phyloP scores from a whole-genome alignment of 108 stramenopile genomes.

The Licmophora abbreviata region DNA sequence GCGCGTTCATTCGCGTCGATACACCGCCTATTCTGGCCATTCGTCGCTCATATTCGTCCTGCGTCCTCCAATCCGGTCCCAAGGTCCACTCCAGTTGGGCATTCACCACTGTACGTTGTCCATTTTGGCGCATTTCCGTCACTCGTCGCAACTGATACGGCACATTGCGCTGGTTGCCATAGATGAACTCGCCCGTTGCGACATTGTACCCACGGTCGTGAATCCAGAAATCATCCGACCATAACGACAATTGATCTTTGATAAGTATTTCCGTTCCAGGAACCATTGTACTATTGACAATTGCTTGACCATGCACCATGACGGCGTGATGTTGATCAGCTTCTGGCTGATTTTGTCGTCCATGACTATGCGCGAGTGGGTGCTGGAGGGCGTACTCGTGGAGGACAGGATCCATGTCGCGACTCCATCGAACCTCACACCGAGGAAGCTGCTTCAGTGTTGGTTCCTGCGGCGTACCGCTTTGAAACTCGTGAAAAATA shows the following conservation, averaged over 20 bases:
- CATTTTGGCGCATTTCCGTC: not conserved
- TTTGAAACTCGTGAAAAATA: slow-evolving; percentile 18
- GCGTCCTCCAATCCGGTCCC: slow-evolving; percentile 42
- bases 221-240: slow-evolving; percentile 71
- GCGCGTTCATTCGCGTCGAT: not conserved
- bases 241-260: slow-evolving; percentile 69
- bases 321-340: slow-evolving; percentile 41
- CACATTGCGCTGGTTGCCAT: slow-evolving; percentile 69
- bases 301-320: slow-evolving; percentile 73
- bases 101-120: slow-evolving; percentile 20
- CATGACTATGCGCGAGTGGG: not conserved
- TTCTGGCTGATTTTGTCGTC: slow-evolving; percentile 4
- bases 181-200: slow-evolving; percentile 46
- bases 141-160: slow-evolving; percentile 77
- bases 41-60: slow-evolving; percentile 33
- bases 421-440: slow-evolving; percentile 70
- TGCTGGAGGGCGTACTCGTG: slow-evolving; percentile 41
- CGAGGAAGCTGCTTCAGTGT: slow-evolving; percentile 11
- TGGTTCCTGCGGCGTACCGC: not conserved
- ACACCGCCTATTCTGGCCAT: slow-evolving; percentile 40
- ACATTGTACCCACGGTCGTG: slow-evolving; percentile 81
- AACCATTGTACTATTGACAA: slow-evolving; percentile 65
- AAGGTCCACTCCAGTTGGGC: slow-evolving; percentile 63
- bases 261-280: slow-evolving; percentile 70
- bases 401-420: slow-evolving; percentile 41